Evolutionary conservation across 257 asterid genomes (phyloP).

Genomic region (Solanum stenotomum): DNA sequence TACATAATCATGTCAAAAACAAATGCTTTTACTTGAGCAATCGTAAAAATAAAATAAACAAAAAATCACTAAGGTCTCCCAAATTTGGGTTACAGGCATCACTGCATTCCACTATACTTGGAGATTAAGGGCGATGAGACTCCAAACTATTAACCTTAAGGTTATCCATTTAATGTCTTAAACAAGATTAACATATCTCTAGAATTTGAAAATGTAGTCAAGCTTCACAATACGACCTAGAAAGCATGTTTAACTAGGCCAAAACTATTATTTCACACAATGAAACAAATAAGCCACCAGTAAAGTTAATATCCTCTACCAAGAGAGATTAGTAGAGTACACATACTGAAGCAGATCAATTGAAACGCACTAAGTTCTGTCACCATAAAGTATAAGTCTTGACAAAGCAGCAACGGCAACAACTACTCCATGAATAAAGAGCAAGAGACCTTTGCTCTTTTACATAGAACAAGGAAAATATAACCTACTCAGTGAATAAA

Average conservation of each 20-base stretch:
- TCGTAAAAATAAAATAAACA: not conserved
- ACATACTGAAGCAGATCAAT: not conserved
- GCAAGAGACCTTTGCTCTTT: not conserved
- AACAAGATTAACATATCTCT: not conserved
- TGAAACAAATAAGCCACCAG: not conserved
- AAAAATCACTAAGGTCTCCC: not conserved
- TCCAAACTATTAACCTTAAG: not conserved
- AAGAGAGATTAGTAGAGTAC: not conserved
- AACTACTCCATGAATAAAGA: not conserved
- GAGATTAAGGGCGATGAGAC: not conserved
- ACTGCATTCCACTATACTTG: not conserved
- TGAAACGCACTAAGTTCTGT: not conserved
- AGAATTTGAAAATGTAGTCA: not conserved
- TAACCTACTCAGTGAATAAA: not conserved
- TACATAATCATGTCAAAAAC: constrained; percentile 9
- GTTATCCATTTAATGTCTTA: not conserved
- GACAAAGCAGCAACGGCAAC: not conserved
- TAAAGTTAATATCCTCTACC: not conserved
- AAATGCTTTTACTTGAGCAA: not conserved
- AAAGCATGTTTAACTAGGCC: not conserved
- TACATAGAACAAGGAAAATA: not conserved
- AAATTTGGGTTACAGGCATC: not conserved
- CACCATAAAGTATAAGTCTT: not conserved
- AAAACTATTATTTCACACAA: not conserved
- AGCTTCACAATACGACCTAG: not conserved